Evolutionary conservation across 108 stramenopile genomes (phyloP), one percentile per base, ranked within the genome.

Genomic region (Discostella stelligeroides): DNA sequence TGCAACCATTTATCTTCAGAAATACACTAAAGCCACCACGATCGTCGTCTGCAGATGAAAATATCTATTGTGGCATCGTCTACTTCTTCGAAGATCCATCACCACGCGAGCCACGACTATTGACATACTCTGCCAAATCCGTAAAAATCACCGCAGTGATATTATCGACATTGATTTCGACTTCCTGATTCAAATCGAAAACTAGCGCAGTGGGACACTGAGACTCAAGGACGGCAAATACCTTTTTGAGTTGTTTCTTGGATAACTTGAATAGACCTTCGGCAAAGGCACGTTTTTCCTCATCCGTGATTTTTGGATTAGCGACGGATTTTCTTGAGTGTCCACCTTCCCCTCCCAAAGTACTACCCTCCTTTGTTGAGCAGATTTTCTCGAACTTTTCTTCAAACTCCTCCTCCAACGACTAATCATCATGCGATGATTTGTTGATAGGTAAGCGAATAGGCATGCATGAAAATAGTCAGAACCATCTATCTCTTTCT

Each of bases 121-220:
- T 76, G 13, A 86, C 85, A 70, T 46, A 86, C 29, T 73, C 55
- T 57, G 82, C 82, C n/a, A 96, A 55, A 58, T 97, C 94, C 49
- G 67, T 64, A 80, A 98, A 96, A 17, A 87, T 72, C 29, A 76
- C 66, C 11, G 93, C 70, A n/a, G 80, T 76, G 20, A 98, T 83
- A 43, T 81, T 84, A 83, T 98, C 98, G 8, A 98, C 85, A 77
- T 98, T 97, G 51, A 98, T 71, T 76, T 97, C 96, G 25, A 95
- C 87, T 81, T 94, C 96, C 76, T 95, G 89, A 4, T 81, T 80
- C 37, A 79, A 69, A 73, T 91, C 93, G 74, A 92, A 92, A 38
- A 74, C 74, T 47, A 98, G 55, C 8, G 96, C 94, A 37, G 78
- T 75, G 34, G 96, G 98, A 81, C 92, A 95, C 63, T 88, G 91